These are phyloP conservation scores for Tulasnella calospora DNA, from an alignment of 768 basidiomycete species.

Conservation along the genomic window DNA sequence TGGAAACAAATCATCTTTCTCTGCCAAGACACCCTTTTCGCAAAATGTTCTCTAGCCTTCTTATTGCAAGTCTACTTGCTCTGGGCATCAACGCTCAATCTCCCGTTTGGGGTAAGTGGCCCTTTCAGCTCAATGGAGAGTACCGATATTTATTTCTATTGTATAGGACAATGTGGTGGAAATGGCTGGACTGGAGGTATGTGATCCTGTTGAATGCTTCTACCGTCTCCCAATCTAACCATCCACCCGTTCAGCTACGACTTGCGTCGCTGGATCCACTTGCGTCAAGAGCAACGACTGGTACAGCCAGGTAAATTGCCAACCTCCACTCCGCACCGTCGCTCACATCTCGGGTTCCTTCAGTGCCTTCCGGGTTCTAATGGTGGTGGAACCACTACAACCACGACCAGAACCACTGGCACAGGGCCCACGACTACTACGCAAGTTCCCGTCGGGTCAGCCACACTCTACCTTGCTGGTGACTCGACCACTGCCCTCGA, in stretches of 20 bases:
- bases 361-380: background rate
- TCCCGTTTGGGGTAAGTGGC: background rate
- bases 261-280: slow-evolving; percentile 14
- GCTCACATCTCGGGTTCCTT: background rate
- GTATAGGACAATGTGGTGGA: background rate
- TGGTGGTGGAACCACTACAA: background rate
- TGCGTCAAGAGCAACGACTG: slow-evolving; percentile 13
- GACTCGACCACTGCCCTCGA: background rate
- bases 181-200: background rate
- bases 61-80: background rate
- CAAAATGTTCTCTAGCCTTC: background rate
- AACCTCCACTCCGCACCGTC: background rate
- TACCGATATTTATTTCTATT: background rate
- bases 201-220: background rate
- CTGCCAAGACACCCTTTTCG: background rate
- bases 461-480: background rate
- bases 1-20: background rate
- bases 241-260: background rate
- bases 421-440: background rate
- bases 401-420: background rate
- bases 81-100: background rate
- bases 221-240: background rate
- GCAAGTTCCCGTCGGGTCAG: background rate
- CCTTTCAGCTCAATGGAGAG: background rate
- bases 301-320: slow-evolving; percentile 9